Base-by-base conservation (phyloP, 2,329 filamentous ascomycete species). In the Lasiodiplodia citricola region DNA sequence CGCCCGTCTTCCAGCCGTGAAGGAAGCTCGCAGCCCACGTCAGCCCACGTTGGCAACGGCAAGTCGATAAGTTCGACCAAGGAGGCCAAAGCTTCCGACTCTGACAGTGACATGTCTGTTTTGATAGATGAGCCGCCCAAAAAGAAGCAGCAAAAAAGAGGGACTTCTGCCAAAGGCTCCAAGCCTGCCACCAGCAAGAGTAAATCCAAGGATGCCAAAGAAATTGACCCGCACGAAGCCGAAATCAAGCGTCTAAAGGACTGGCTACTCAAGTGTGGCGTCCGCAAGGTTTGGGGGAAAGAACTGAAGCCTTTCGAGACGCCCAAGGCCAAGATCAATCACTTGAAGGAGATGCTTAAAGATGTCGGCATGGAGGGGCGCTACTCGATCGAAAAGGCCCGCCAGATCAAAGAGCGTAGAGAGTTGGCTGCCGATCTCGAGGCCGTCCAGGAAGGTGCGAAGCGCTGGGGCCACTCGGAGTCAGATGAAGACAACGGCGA, bases 171-270 rank as follows among this genome's bases (percentile, higher is more conserved):
- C 44, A 76, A 76, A 68, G 72, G 71, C 69, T 67, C 70, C 55
- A 69, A 69, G 31, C 1, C 51, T 5, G 38, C 47, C 18, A 51
- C 13, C 51, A 62, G 70, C 23, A 73, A 74, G 70, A 23, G 79
- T 21, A 84, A 85, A 69, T 74, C 75, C 25, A 81, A 76, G 54
- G 66, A 81, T n/a, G 75, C 83, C 10, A 79, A 81, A 41, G 76
- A 79, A 37, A 80, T 85, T 44, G 84, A 89, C 21, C 87, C 91
- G 0, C 87, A 94, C 70, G 88, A 93, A 69, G 89, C 87, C 3
- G 92, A 97, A 78, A 91, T 97, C 77, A 98, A 97, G 80, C 91
- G 90, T 60, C 84, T 98, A 3, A 95, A 98, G 81, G 88, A 89
- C 10, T 93, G 95, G 80, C 87, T 99, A 7, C 82, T 91, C 56